A percentile compares a stretch with the other conserved stretches of the same genome.
Conservation (phyloP, 2,329 filamentous ascomycete genomes). For the Colletotrichum musicola region DNA sequence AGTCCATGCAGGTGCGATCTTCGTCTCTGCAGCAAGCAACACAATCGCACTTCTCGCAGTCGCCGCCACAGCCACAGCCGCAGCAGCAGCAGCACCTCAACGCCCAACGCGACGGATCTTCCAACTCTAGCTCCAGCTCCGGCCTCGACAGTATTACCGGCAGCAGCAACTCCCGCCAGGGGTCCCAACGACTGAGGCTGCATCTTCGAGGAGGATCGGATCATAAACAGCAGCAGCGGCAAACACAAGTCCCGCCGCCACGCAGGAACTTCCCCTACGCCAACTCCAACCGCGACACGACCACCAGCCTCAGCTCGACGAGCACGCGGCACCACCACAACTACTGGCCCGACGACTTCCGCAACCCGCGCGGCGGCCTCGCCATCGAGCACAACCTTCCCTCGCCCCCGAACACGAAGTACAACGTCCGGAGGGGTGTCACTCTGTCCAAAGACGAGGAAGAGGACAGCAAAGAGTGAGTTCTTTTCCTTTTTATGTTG, state of each 20-base stretch:
- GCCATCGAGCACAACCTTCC: constrained; percentile 14
- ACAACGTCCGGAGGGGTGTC: constrained; percentile 9
- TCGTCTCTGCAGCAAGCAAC: background rate
- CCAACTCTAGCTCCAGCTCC: background rate
- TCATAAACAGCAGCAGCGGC: constrained; percentile 1
- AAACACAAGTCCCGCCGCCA: background rate
- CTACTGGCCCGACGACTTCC: constrained; percentile 32
- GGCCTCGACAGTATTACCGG: background rate
- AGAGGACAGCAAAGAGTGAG: constrained; percentile 17
- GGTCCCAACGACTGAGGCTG: constrained; percentile 14
- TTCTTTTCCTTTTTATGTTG: background rate
- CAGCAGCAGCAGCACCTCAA: constrained; percentile 16
- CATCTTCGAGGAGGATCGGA: constrained; percentile 13
- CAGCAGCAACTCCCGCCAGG: background rate
- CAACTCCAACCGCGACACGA: constrained; percentile 20
- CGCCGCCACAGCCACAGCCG: background rate
- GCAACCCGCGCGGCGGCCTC: constrained; percentile 26
- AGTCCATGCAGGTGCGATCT: background rate
- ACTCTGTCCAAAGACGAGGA: background rate
- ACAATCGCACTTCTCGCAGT: background rate
- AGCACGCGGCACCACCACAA: constrained; percentile 23
- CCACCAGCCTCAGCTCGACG: constrained; percentile 13
- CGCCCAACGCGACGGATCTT: background rate
- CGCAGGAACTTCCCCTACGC: background rate
- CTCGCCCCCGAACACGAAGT: constrained; percentile 10